Conservation (phyloP, 257 asterid genomes). For the Anisodus tanguticus region DNA sequence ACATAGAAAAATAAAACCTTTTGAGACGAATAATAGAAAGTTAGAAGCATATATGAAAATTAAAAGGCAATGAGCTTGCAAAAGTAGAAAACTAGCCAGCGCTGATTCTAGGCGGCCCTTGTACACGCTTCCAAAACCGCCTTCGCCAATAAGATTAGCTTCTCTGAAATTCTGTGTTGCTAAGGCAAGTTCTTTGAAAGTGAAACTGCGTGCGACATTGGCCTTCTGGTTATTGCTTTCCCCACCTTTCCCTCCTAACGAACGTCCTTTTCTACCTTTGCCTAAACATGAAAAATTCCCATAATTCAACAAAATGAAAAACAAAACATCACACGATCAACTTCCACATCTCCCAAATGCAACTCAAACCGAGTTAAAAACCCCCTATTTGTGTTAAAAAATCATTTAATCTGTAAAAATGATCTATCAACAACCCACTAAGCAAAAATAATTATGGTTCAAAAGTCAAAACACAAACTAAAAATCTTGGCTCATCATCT, state of each 20-base stretch:
- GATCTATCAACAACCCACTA: no score
- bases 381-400: no score
- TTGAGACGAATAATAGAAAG: background rate
- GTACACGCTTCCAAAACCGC: conserved; percentile 62
- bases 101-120: conserved; percentile 52
- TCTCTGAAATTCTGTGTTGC: conserved; percentile 54
- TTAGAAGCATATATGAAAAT: background rate
- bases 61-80: background rate
- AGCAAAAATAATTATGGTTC: no score
- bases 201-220: conserved; percentile 48
- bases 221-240: conserved; percentile 34
- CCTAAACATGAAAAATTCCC: conserved; percentile 3
- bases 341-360: background rate
- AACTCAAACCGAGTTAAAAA: background rate
- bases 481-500: no score
- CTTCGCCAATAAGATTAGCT: conserved; percentile 58
- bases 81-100: conserved; percentile 40
- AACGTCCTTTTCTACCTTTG: background rate
- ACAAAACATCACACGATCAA: background rate
- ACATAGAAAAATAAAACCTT: background rate
- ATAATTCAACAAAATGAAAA: background rate
- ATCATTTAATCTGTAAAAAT: no score
- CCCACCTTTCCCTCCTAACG: conserved; percentile 25
- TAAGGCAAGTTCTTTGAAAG: conserved; percentile 51
- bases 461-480: no score